Percentiles rank a stretch among this genome's conserved stretches.
Evolutionary conservation across 768 basidiomycete genomes (phyloP).

Genomic region (Lanmaoa pseudosensibilis): DNA sequence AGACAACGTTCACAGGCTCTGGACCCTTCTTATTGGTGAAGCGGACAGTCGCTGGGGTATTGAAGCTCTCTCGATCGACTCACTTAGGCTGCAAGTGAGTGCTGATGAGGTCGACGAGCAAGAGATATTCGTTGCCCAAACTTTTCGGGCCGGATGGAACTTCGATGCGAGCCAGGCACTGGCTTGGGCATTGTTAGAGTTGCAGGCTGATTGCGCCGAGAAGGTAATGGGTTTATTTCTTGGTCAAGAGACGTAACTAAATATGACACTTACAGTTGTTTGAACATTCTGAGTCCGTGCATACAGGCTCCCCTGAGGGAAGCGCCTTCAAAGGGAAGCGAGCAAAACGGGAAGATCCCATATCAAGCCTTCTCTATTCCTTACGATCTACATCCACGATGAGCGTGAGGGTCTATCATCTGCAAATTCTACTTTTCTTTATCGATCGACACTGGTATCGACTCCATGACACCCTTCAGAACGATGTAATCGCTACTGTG

Average conservation of each 20-base stretch:
- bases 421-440: slow-evolving; percentile 85
- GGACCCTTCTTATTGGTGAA: slow-evolving; percentile 59
- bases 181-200: slow-evolving; percentile 75
- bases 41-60: slow-evolving; percentile 64
- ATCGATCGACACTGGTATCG: slow-evolving; percentile 73
- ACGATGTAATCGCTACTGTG: slow-evolving; percentile 54
- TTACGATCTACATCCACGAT: slow-evolving; percentile 39
- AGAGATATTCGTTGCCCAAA: slow-evolving; percentile 57
- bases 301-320: slow-evolving; percentile 37
- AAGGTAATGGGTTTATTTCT: slow-evolving; percentile 45
- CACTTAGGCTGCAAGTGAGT: slow-evolving; percentile 54
- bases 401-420: slow-evolving; percentile 45
- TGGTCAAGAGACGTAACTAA: slow-evolving; percentile 2
- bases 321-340: slow-evolving; percentile 47
- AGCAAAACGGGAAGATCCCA: slow-evolving; percentile 55
- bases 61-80: slow-evolving; percentile 63
- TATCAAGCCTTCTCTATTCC: slow-evolving; percentile 52
- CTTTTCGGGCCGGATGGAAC: slow-evolving; percentile 71
- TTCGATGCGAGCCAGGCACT: slow-evolving; percentile 71
- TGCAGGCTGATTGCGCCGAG: slow-evolving; percentile 76
- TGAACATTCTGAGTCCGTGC: slow-evolving; percentile 56
- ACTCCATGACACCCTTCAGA: slow-evolving; percentile 59
- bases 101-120: slow-evolving; percentile 20
- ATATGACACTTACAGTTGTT: slow-evolving; percentile 49
- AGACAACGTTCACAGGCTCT: slow-evolving; percentile 52